Base-by-base conservation (phyloP, 495 filamentous ascomycete species). In the Hypomontagnella monticulosa region DNA sequence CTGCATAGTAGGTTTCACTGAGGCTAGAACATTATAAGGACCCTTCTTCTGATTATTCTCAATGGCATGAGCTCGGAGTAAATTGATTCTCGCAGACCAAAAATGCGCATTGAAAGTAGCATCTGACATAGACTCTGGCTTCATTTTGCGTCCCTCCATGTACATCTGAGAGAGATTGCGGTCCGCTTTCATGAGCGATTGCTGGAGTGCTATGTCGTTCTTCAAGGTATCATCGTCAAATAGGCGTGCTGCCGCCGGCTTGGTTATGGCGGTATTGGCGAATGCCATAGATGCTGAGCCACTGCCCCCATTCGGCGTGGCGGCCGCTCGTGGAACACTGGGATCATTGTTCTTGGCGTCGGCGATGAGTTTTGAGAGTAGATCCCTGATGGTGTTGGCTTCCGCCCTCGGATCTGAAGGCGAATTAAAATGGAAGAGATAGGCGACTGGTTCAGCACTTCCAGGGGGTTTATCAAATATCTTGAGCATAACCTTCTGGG, bases 21-120 rank as follows among this genome's bases (percentile, higher is more conserved):
- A 88, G 0, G 95, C 92, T 2, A 99, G 80, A 4, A 98, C 92
- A 68, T 99, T 98, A 75, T 97, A 97, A 0, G 91, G 85, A 1
- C 94, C 95, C 52, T 88, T 85, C 61, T 85, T 88, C 78, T 99
- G 95, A 63, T 85, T 86, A 60, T 84, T 85, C 77, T 97, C 93
- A 48, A 97, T 93, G 10, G 91, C 94, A 79, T 97, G 91, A 0
- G 93, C 90, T 19, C 96, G 89, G 11, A 99, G 82, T 1, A 97
- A 79, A 75, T 91, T 91, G 33, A 93, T 80, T 15, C 96, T 83
- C 4, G 90, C 89, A 2, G 92, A 90, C 95, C 95, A 99, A 79
- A 99, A 99, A 73, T 96, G 94, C 1, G 87, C 80, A 63, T 91
- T 89, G 72, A 97, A 96, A 61, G 92, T 85, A 0, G 83, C 80